Evolutionary conservation across 2,329 filamentous ascomycete species (phyloP).

Genomic region (Bipolaris victoriae): DNA sequence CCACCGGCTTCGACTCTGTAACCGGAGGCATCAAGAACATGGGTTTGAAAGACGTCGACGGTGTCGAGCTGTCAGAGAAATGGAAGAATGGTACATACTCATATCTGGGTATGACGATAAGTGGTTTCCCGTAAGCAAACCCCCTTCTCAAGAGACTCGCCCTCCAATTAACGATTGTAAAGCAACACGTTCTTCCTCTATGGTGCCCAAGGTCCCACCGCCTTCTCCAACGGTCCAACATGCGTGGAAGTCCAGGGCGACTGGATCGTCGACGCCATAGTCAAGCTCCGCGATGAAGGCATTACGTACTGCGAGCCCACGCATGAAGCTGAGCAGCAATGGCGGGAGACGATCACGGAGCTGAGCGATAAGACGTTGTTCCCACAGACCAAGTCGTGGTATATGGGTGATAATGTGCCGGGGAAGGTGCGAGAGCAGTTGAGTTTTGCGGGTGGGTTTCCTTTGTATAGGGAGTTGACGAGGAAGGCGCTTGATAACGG

Average conservation of each 20-base stretch:
- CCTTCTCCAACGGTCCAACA: slow-evolving; percentile 55
- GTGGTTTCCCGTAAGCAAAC: slow-evolving; percentile 40
- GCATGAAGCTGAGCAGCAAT: slow-evolving; percentile 51
- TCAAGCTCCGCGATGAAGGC: slow-evolving; percentile 45
- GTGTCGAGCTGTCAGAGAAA: slow-evolving; percentile 46
- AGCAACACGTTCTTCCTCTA: slow-evolving; percentile 55
- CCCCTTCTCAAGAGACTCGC: background rate
- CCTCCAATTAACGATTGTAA: background rate
- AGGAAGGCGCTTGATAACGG: slow-evolving; percentile 48
- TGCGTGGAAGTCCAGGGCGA: slow-evolving; percentile 55
- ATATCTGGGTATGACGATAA: slow-evolving; percentile 52
- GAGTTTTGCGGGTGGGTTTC: slow-evolving; percentile 53
- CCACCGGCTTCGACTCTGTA: slow-evolving; percentile 56
- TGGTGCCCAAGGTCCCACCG: slow-evolving; percentile 55
- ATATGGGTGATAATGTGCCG: slow-evolving; percentile 55
- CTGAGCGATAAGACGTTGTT: slow-evolving; percentile 52
- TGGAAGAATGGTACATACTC: slow-evolving; percentile 53
- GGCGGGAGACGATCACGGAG: slow-evolving; percentile 50
- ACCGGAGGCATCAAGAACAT: slow-evolving; percentile 53
- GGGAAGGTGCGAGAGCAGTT: slow-evolving; percentile 55
- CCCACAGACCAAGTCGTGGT: slow-evolving; percentile 52
- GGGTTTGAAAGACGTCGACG: slow-evolving; percentile 47
- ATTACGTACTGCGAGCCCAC: slow-evolving; percentile 51
- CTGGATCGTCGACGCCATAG: slow-evolving; percentile 54
- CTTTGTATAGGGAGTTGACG: slow-evolving; percentile 50